Evolutionary conservation across 108 stramenopile genomes (phyloP).

Genomic region (Bacterosira constricta): DNA sequence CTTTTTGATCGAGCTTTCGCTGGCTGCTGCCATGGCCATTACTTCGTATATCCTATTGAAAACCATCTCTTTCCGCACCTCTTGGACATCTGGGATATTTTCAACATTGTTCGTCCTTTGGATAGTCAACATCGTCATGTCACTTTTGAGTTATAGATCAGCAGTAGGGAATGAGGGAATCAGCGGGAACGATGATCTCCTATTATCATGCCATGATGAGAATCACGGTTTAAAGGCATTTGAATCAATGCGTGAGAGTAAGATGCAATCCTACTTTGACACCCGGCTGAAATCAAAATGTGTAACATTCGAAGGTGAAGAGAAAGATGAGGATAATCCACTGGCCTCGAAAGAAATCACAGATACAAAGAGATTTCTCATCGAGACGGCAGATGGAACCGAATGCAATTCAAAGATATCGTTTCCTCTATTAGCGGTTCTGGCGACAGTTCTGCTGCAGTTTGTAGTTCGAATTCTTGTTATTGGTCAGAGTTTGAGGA

Average conservation of each 20-base stretch:
- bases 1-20: conserved; percentile 17
- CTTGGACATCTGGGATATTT: conserved; percentile 10
- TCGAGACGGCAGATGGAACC: not conserved
- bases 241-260: conserved; percentile 4
- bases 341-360: conserved; percentile 1
- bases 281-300: not conserved
- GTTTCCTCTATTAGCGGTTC: conserved; percentile 25
- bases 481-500: conserved; percentile 29
- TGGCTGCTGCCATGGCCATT: conserved; percentile 10
- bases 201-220: not conserved
- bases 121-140: conserved; percentile 7
- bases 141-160: conserved; percentile 1
- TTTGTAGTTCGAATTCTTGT: conserved; percentile 32
- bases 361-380: conserved; percentile 25
- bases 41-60: not conserved
- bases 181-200: not conserved
- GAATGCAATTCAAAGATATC: conserved; percentile 9
- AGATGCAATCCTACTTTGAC: not conserved
- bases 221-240: conserved; percentile 13
- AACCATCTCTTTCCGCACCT: not conserved
- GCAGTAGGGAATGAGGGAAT: not conserved
- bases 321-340: not conserved
- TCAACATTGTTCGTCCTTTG: conserved; percentile 16
- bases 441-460: conserved; percentile 32
- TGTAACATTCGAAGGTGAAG: not conserved